These are phyloP conservation scores for Phlyctochytrium planicorne DNA, from an alignment of 192 early-diverging fungal genomes.

Conservation along the genomic window DNA sequence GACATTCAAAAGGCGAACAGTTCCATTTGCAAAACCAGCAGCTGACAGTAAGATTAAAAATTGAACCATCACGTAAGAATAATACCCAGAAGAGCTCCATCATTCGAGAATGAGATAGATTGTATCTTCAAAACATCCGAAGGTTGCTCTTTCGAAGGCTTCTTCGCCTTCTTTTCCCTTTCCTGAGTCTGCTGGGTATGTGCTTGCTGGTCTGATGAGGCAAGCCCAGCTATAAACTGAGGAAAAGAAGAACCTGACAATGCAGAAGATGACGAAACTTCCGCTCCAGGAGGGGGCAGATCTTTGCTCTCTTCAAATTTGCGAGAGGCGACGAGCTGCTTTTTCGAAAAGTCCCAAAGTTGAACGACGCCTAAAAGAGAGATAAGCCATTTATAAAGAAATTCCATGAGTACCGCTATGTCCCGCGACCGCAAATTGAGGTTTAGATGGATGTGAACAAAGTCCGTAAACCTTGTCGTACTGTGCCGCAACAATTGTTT, in stretches of 20 bases:
- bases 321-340: constrained; percentile 26
- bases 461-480: constrained; percentile 36
- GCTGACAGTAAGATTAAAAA: constrained; percentile 22
- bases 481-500: constrained; percentile 41
- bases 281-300: constrained; percentile 3
- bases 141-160: not conserved
- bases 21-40: constrained; percentile 51
- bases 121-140: constrained; percentile 29
- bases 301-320: constrained; percentile 32
- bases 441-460: constrained; percentile 35
- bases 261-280: no score
- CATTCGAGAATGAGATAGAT: constrained; percentile 29
- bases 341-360: constrained; percentile 47
- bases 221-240: no score
- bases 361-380: constrained; percentile 37
- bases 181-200: no score
- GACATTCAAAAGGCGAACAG: constrained; percentile 36
- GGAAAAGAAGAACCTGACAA: no score
- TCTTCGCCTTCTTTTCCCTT: no score
- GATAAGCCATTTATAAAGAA: not conserved
- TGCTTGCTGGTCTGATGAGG: no score
- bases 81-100: constrained; percentile 38
- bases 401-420: constrained; percentile 45
- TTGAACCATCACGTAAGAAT: not conserved
- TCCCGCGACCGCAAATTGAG: constrained; percentile 43